Conservation (phyloP, 208 protist genomes). For the Acanthamoeba royreba region DNA sequence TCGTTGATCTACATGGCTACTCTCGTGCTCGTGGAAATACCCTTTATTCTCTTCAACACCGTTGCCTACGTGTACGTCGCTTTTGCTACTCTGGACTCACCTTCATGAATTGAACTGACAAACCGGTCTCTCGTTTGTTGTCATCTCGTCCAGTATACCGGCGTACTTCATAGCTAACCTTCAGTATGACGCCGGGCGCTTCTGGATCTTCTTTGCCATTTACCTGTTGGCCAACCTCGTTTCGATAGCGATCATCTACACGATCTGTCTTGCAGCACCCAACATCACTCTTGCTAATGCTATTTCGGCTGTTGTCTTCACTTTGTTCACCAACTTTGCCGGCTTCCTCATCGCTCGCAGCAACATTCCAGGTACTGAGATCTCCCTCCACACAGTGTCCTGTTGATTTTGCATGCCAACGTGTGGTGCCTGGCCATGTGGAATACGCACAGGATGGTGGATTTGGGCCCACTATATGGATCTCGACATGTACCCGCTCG, state of each 20-base stretch:
- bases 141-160: background rate
- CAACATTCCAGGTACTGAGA: slow-evolving; percentile 31
- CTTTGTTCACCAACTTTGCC: slow-evolving; percentile 52
- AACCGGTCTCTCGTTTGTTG: background rate
- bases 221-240: slow-evolving; percentile 51
- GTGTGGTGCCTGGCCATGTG: too few species aligned
- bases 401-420: too few species aligned
- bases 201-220: slow-evolving; percentile 16
- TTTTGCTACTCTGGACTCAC: background rate
- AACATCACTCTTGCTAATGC: slow-evolving; percentile 47
- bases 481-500: background rate
- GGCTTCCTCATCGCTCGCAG: slow-evolving; percentile 52
- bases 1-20: background rate
- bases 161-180: background rate
- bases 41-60: background rate
- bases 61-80: background rate
- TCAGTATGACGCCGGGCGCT: background rate
- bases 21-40: background rate
- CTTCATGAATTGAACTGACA: background rate
- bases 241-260: slow-evolving; percentile 18
- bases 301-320: slow-evolving; percentile 27
- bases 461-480: background rate
- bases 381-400: too few species aligned
- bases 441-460: too few species aligned
- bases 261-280: slow-evolving; percentile 15